Evolutionary conservation across 176 grass and related monocot species (phyloP), one percentile per base, ranked within the genome.

Genomic region (Thinopyrum elongatum): DNA sequence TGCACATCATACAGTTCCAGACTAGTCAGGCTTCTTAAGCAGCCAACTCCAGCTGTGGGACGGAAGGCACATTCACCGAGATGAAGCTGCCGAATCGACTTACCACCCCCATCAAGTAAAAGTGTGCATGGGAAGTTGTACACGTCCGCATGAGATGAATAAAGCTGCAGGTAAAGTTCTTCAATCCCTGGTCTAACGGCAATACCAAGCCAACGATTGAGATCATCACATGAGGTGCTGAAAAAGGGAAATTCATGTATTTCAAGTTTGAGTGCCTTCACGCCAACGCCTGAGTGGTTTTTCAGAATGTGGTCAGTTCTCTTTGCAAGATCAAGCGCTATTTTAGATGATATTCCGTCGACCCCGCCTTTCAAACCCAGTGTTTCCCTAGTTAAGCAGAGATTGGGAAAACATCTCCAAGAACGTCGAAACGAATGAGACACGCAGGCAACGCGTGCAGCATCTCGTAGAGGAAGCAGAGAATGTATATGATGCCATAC

Each of bases 161-260:
- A 6, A 14, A 74, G 39, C 3, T 11, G 6, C 19, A 74, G 23
- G 13, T 26, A 6, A 8, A 74, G 70, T 4, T 74, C 12, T 46
- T 74, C 70, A 74, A 74, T 74, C 12, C 70, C 70, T 46, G 70
- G 22, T 74, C 23, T 74, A 47, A 74, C 70, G 8, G 70, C 70
- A 6, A 46, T 74, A 74, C 2, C 3, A 46, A 74, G 70, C 70
- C 70, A 74, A 27, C 70, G 39, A 15, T 74, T 6, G 6, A 74
- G 70, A 49, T 49, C 46, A 27, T 74, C 70, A 74, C 12, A 9
- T 12, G 70, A 74, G 12, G 70, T 74, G 70, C 38, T 74, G 70
- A 46, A 46, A 7, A 27, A 16, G 13, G 70, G 70, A 46, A 74
- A 74, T 16, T 74, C 70, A 8, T 4, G 3, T 74, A 74, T 46